Base-by-base conservation (phyloP, 1,139 yeast species). In the Zygosaccharomyces pseudobailii region DNA sequence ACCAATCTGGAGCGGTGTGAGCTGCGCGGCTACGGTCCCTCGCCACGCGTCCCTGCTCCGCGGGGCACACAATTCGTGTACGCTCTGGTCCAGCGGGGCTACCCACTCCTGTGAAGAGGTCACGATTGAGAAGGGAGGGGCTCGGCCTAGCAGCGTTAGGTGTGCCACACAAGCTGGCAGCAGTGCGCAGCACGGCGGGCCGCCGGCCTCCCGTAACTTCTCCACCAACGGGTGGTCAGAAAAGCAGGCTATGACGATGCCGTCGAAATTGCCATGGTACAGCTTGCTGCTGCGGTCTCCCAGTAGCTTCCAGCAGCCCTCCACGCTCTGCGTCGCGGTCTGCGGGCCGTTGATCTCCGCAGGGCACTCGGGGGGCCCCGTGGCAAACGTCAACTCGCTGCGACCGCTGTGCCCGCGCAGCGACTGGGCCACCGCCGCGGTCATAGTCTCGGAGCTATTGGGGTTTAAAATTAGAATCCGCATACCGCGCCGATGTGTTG, bases 61-160 rank as follows among this genome's bases (percentile, higher is more conserved):
- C 57, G 70, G 48, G 51, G 83, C 82, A 25, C 76, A 71, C 54
- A 76, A 76, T 20, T 71, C 68, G 4, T 59, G 55, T 2, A 80
- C 76, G 0, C 83, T 84, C 5, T 69, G 60, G 61, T 85, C 86
- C 42, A 87, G 68, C 6, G 84, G 61, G 0, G 71, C 63, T 53
- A 82, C 88, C 94, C 95, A 87, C 35, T 76, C 78, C 42, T 70
- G 69, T 27, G 80, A 80, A 21, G 95, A 86, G 0, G 95, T 87
- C 45, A 87, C 71, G 25, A 87, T 80, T 21, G 86, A 82, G 70
- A 81, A 82, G 58, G 76, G 78, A 19, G 70, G 78, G 20, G 70
- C 60, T 5, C 70, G 65, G 5, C 80, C 74, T 43, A 74, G 69
- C 59, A 79, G 75, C 52, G 82, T 64, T 4, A 84, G 75, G 56